These are phyloP conservation scores for Pythium coloratum DNA, from an alignment of 352 stramenopile genomes.

Conservation along the genomic window DNA sequence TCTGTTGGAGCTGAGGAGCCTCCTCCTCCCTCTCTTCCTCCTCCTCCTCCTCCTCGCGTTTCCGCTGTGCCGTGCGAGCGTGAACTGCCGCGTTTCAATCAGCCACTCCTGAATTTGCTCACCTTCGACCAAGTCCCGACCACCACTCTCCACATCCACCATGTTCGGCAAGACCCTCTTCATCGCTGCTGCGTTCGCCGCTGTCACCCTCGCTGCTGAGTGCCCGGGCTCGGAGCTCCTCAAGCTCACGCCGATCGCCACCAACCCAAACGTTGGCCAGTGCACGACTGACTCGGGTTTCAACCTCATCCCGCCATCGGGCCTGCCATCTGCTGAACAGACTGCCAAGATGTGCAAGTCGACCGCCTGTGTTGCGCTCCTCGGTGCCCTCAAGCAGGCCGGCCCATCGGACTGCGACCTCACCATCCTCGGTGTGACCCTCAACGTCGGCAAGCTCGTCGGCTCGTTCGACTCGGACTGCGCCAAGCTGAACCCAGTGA, in stretches of 20 bases:
- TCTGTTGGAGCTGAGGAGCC: background rate
- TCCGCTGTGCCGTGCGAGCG: background rate
- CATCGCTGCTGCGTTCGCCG: conserved; percentile 16
- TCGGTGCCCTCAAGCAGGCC: background rate
- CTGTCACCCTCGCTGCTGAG: conserved; percentile 1
- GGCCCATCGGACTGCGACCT: conserved; percentile 22
- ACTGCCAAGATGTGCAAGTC: conserved; percentile 25
- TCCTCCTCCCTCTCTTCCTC: background rate
- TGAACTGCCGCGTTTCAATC: background rate
- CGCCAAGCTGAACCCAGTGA: background rate
- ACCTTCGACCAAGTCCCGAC: conserved; percentile 15
- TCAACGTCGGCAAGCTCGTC: conserved; percentile 23
- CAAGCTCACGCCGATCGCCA: conserved; percentile 12
- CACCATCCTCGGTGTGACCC: conserved; percentile 9
- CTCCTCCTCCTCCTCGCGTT: too few species aligned
- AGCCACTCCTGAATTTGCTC: conserved; percentile 27
- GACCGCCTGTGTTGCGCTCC: conserved; percentile 10
- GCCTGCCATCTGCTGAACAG: conserved; percentile 17
- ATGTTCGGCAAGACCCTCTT: conserved; percentile 25
- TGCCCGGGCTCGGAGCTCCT: conserved; percentile 10
- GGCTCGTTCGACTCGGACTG: conserved; percentile 17
- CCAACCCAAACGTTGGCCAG: background rate
- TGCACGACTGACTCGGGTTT: conserved; percentile 21
- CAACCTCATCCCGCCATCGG: conserved; percentile 20
- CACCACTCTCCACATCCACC: conserved; percentile 12